Evolutionary conservation across 805 yeast species (phyloP).

Genomic region (Candida insectalens): DNA sequence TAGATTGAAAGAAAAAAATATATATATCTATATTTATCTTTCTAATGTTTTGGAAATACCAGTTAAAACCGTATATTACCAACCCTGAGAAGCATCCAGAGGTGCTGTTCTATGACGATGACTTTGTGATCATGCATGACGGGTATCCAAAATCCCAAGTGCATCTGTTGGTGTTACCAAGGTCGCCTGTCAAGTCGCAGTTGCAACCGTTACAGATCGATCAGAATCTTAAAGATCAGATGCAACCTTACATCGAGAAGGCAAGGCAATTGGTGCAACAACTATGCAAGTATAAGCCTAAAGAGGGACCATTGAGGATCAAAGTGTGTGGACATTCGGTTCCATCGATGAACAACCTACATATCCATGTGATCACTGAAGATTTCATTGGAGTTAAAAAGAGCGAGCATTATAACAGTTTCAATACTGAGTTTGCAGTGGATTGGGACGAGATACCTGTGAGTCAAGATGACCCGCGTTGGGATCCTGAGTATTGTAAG

Average conservation of each 20-base stretch:
- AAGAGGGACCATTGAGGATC: slow-evolving; percentile 13
- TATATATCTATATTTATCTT: slow-evolving; percentile 21
- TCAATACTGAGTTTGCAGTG: slow-evolving; percentile 57
- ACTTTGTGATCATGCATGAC: slow-evolving; percentile 50
- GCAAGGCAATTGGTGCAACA: slow-evolving; percentile 19
- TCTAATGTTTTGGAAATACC: too few relatives aligned
- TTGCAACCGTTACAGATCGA: slow-evolving; percentile 38
- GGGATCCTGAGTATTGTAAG: slow-evolving; percentile 23
- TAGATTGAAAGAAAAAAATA: neutral
- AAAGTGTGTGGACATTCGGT: slow-evolving; percentile 58
- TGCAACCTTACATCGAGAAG: slow-evolving; percentile 26
- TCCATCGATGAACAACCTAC: slow-evolving; percentile 64
- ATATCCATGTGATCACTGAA: slow-evolving; percentile 60
- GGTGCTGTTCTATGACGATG: slow-evolving; percentile 39
- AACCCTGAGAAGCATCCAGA: slow-evolving; percentile 32
- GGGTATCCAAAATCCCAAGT: slow-evolving; percentile 50
- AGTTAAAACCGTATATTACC: too few relatives aligned
- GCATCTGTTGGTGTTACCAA: slow-evolving; percentile 57
- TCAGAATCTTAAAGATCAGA: slow-evolving; percentile 19
- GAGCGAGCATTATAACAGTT: slow-evolving; percentile 61
- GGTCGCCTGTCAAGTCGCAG: slow-evolving; percentile 29
- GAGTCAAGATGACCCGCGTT: slow-evolving; percentile 27
- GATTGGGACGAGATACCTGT: slow-evolving; percentile 40
- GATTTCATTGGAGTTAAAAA: slow-evolving; percentile 59
- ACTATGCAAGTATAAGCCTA: slow-evolving; percentile 10